phyloP scores from a whole-genome alignment of 1,284 basidiomycete species.

The Ceratobasidium sp. region DNA sequence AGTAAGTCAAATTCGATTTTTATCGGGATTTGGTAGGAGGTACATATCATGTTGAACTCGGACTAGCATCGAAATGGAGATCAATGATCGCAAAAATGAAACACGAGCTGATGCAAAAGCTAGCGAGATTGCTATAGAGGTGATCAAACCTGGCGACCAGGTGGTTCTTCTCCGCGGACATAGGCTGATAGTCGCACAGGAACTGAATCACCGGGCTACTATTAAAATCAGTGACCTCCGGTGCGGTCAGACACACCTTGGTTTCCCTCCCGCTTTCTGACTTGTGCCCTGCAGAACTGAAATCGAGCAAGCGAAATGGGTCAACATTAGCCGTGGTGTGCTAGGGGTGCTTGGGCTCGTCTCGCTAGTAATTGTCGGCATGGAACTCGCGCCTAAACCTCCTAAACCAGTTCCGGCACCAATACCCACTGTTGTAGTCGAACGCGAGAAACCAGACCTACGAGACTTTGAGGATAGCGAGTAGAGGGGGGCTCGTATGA shows the following conservation, averaged over 20 bases:
- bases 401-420: constrained; percentile 48
- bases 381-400: constrained; percentile 66
- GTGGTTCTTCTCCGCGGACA: constrained; percentile 7
- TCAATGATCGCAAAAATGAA: constrained; percentile 95
- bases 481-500: constrained; percentile 40
- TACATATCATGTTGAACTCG: constrained; percentile 24
- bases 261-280: constrained; percentile 14
- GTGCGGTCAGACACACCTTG: constrained; percentile 45
- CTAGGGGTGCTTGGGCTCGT: constrained; percentile 75
- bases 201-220: constrained; percentile 87
- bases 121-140: constrained; percentile 92
- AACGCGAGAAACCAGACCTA: constrained; percentile 48
- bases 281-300: constrained; percentile 62
- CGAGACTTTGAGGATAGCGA: constrained; percentile 50
- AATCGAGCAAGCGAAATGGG: constrained; percentile 92
- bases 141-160: constrained; percentile 54
- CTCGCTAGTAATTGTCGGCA: constrained; percentile 72
- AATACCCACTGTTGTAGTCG: constrained; percentile 46
- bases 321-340: constrained; percentile 85
- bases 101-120: constrained; percentile 89
- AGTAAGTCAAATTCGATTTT: constrained; percentile 67
- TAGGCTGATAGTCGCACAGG: constrained; percentile 62
- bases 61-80: constrained; percentile 90
- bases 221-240: constrained; percentile 88
- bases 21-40: neutral